Percentiles rank a stretch among this genome's conserved stretches.
phyloP scores from a whole-genome alignment of 2,329 filamentous ascomycete genomes.

The Claviceps monticola region DNA sequence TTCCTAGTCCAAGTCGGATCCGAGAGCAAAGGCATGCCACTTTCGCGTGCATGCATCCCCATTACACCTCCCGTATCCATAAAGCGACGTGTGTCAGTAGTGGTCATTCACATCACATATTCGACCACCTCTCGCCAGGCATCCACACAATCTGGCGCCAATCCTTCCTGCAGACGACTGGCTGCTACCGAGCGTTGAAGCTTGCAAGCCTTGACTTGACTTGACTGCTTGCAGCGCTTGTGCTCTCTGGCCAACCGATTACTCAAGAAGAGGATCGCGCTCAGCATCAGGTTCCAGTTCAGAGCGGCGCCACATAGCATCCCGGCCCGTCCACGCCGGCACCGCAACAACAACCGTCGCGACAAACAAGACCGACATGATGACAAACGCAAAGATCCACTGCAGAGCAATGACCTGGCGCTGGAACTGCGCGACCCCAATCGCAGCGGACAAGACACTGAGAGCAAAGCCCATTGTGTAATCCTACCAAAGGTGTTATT shows the following conservation, averaged over 20 bases:
- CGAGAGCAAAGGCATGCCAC: too few relatives aligned
- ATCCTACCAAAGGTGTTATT: constrained; percentile 27
- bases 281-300: constrained; percentile 34
- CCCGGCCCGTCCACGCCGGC: constrained; percentile 47
- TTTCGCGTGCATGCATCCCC: too few relatives aligned
- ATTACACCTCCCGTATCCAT: too few relatives aligned
- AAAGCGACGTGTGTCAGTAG: too few relatives aligned
- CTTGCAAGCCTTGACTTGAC: too few relatives aligned
- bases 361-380: constrained; percentile 63
- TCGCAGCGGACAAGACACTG: constrained; percentile 56
- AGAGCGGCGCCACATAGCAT: constrained; percentile 34
- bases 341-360: constrained; percentile 51
- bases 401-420: constrained; percentile 64
- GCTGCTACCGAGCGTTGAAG: too few relatives aligned
- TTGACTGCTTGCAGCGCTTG: too few relatives aligned
- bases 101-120: too few relatives aligned
- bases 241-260: not conserved
- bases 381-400: constrained; percentile 84
- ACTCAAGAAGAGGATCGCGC: constrained; percentile 47
- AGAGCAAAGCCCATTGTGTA: constrained; percentile 70
- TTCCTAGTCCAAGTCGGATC: too few relatives aligned
- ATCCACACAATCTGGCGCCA: too few relatives aligned
- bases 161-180: too few relatives aligned
- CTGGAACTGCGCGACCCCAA: constrained; percentile 66
- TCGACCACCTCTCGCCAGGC: too few relatives aligned